These are phyloP conservation scores for Polygonum maritimum DNA, from an alignment of 148 eudicot species.

Conservation along the genomic window DNA sequence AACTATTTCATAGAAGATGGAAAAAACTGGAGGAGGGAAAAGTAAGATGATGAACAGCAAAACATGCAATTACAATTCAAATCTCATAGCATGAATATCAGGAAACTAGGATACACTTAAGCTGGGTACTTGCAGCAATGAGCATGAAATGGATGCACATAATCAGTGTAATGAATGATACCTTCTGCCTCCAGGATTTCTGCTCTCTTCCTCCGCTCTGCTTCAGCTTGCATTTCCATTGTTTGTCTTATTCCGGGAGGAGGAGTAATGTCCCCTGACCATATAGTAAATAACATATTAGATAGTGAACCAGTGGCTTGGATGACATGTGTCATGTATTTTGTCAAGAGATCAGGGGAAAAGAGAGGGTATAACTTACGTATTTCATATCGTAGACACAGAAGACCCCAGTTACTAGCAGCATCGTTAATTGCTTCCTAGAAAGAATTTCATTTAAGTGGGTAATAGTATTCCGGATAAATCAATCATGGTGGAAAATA, in stretches of 20 bases:
- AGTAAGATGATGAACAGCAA: too few species aligned
- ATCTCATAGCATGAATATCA: neutral
- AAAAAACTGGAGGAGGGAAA: too few species aligned
- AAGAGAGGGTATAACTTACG: constrained; percentile 28
- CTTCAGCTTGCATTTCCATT: constrained; percentile 99
- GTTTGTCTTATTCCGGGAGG: constrained; percentile 73
- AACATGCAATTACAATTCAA: too few species aligned
- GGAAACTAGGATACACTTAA: neutral
- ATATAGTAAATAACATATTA: neutral
- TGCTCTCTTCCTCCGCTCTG: constrained; percentile 94
- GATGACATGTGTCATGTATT: neutral
- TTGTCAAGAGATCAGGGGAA: neutral
- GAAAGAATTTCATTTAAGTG: neutral
- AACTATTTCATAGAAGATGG: too few species aligned
- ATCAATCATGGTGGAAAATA: neutral
- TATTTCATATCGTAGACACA: constrained; percentile 92
- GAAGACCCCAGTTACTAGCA: constrained; percentile 80
- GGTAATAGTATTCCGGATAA: neutral
- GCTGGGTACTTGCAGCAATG: neutral
- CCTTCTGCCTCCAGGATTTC: constrained; percentile 93
- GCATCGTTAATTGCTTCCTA: constrained; percentile 84
- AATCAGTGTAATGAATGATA: neutral
- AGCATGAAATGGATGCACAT: neutral
- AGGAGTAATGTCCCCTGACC: constrained; percentile 88
- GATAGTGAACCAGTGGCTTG: neutral